A percentile compares a stretch with the other conserved stretches of the same genome.
phyloP scores from a whole-genome alignment of 2,329 filamentous ascomycete genomes.

The Ophiostoma sp. region DNA sequence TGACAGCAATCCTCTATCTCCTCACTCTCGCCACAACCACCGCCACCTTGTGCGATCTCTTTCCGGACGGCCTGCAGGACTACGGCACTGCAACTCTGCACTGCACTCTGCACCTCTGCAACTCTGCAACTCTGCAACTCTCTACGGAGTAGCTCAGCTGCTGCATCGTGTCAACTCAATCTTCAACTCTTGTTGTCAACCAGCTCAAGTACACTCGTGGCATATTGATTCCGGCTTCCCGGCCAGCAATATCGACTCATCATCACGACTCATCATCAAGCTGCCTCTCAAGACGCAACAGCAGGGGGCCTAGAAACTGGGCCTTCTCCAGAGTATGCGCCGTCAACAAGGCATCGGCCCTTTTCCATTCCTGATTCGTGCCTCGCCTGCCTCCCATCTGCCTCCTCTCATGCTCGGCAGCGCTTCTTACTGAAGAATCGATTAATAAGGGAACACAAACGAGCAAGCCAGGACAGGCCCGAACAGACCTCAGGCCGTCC shows the following conservation, averaged over 20 bases:
- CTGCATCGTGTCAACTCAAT: background rate
- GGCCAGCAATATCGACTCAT: conserved; percentile 7
- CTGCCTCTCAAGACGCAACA: background rate
- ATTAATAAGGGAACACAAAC: conserved; percentile 2
- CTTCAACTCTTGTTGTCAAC: conserved; percentile 6
- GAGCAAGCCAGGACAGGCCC: background rate
- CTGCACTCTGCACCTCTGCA: background rate
- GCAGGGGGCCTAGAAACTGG: background rate
- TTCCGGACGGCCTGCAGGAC: conserved; percentile 4
- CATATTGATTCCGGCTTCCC: background rate
- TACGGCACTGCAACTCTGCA: background rate
- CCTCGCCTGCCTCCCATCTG: background rate
- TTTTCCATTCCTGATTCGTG: conserved; percentile 8
- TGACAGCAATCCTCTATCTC: background rate
- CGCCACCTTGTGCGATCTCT: background rate
- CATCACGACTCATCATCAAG: conserved; percentile 5
- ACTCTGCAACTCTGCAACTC: background rate
- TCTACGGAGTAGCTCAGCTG: background rate
- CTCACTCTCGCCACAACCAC: background rate
- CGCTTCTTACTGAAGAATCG: background rate
- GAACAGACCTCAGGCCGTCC: background rate
- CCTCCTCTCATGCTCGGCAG: background rate
- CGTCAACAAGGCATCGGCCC: conserved; percentile 15
- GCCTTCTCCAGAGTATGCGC: conserved; percentile 5
- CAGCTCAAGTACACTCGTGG: background rate